Conservation (phyloP, 169 alveolate genomes). For the Plasmodium vinckei region DNA sequence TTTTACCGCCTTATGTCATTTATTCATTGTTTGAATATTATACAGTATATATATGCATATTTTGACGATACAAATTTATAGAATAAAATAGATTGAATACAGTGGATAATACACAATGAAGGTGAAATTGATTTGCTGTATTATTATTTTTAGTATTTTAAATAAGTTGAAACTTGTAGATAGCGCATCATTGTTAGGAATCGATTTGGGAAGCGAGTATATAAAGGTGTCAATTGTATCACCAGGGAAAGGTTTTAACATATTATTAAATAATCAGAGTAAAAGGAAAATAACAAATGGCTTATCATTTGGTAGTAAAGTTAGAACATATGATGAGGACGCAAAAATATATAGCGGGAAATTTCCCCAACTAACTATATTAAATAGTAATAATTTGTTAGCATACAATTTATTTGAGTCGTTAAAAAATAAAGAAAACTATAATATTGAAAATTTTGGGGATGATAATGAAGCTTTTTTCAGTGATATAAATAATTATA, state of each 20-base stretch:
- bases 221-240: slow-evolving; percentile 85
- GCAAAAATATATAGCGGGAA: slow-evolving; percentile 76
- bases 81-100: no score
- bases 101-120: not conserved
- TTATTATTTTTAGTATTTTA: slow-evolving; percentile 1
- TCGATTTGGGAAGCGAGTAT: slow-evolving; percentile 86
- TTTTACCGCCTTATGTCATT: no score
- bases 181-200: slow-evolving; percentile 78
- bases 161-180: slow-evolving; percentile 2
- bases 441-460: slow-evolving; percentile 29
- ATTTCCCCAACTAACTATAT: slow-evolving; percentile 46
- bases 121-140: not conserved
- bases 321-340: slow-evolving; percentile 81
- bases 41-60: no score
- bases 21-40: no score
- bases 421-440: slow-evolving; percentile 53
- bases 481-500: slow-evolving; percentile 15
- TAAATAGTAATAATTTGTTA: slow-evolving; percentile 63
- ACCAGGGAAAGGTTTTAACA: slow-evolving; percentile 84
- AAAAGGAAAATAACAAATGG: slow-evolving; percentile 84
- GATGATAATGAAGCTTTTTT: slow-evolving; percentile 51
- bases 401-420: slow-evolving; percentile 44
- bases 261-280: slow-evolving; percentile 82
- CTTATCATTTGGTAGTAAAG: slow-evolving; percentile 78
- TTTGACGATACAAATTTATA: no score